Base-by-base conservation (phyloP, 192 early-diverging fungal species). In the Obelidium mucronatum region DNA sequence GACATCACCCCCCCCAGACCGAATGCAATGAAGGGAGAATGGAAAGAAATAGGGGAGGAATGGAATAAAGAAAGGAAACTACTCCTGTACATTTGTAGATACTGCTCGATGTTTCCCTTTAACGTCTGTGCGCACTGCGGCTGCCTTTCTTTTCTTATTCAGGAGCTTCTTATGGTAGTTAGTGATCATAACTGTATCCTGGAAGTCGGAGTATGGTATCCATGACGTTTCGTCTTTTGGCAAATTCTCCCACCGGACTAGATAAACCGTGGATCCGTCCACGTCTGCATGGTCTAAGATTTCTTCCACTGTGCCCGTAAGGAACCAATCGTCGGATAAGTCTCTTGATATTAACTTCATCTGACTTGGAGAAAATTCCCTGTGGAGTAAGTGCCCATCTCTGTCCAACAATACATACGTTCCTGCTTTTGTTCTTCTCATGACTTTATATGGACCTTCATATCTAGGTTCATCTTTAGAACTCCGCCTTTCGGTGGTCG, bases 371-470 rank as follows among this genome's bases (percentile, higher is more conserved):
- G 78, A 51, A 36, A 44, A 79, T 15, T 77, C 62, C 3, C 63
- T 39, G 15, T 37, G 48, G 40, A 81, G 72, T 11, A 67, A 5
- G 2, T 80, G 54, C 2, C 78, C 72, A 4, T 69, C 74, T 30
- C 66, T 42, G 54, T 80, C 79, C 65, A 44, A 51, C 1, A 81
- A 60, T 1, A 26, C 48, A 39, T 81, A 81, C 44, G 40, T 80
- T 2, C 60, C 78, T 17, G 36, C 71, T 24, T 55, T 58, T 19
- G 65, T 79, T 3, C 33, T 36, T 22, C 24, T 0, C 0, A 67
- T 30, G 17, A 80, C 79, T 19, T 73, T 82, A 56, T 55, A 81
- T 17, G 78, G 78, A 42, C 80, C 72, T 48, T 80, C 61, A 36
- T 81, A 60, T n/a, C 33, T 61, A 0, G 74, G 48, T 51, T 51